A percentile compares a stretch with the other conserved stretches of the same genome.
Evolutionary conservation across 345 rosid genomes (phyloP).

Genomic region (Carallia pectinifolia): DNA sequence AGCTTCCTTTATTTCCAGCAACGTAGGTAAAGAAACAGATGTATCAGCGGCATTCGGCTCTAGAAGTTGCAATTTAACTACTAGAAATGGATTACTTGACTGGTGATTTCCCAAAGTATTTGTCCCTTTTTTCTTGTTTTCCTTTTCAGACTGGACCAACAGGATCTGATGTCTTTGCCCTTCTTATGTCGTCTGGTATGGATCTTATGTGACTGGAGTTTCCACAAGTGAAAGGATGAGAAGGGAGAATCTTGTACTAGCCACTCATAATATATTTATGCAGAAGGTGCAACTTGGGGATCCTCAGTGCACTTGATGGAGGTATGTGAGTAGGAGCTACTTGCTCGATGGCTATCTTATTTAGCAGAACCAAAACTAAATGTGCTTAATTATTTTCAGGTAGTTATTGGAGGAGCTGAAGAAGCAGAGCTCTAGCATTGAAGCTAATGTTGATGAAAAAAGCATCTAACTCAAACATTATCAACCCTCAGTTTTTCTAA

Average conservation of each 20-base stretch:
- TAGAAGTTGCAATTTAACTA: constrained; percentile 86
- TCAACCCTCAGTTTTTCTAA: neutral
- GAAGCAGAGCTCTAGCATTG: constrained; percentile 62
- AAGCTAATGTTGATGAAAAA: constrained; percentile 66
- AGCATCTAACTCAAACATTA: constrained; percentile 12
- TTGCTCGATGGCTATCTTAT: too few relatives aligned
- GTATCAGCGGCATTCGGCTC: constrained; percentile 87
- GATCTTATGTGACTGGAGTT: constrained; percentile 86
- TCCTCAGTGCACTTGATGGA: too few relatives aligned
- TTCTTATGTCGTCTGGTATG: neutral
- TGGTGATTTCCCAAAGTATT: constrained; percentile 38
- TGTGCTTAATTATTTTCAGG: too few relatives aligned
- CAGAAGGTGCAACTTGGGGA: too few relatives aligned
- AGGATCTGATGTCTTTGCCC: constrained; percentile 3
- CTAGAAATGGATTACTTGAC: constrained; percentile 96
- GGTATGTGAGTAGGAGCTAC: too few relatives aligned
- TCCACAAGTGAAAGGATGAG: constrained; percentile 93
- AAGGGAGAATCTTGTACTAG: constrained; percentile 14
- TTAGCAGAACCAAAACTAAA: too few relatives aligned
- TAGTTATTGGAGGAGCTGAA: constrained; percentile 5
- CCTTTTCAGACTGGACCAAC: neutral
- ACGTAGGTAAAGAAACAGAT: constrained; percentile 74
- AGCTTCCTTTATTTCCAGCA: neutral
- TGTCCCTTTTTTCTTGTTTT: neutral
- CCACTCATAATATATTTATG: too few relatives aligned